Conservation (phyloP, 352 stramenopile species). For the Elongisporangium undulatum region DNA sequence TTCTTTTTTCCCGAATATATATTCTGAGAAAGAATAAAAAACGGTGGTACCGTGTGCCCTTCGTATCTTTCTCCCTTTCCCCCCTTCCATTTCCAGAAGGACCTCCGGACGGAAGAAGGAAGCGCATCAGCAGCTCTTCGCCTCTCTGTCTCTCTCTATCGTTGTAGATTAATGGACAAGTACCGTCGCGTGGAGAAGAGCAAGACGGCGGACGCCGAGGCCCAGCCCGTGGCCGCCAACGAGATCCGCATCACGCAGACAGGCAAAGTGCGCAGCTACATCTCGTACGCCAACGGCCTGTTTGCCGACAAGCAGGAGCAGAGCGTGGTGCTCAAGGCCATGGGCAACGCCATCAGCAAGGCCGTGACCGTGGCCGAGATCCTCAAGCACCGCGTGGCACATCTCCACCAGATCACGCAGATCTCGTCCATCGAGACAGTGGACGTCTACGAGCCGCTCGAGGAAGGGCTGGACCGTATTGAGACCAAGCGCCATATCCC, state of each 20-base stretch:
- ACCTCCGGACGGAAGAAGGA: not conserved
- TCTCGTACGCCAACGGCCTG: conserved; percentile 73
- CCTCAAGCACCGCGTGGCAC: conserved; percentile 68
- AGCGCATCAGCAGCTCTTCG: not conserved
- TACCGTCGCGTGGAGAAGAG: conserved; percentile 75
- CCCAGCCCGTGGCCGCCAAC: conserved; percentile 40
- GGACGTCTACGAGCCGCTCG: conserved; percentile 81
- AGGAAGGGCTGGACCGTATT: conserved; percentile 80
- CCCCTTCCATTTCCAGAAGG: not conserved
- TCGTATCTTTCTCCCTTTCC: not conserved
- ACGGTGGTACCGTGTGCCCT: not conserved
- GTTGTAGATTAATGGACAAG: conserved; percentile 58
- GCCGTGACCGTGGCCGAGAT: conserved; percentile 82
- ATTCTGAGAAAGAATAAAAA: not conserved
- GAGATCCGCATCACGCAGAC: conserved; percentile 85
- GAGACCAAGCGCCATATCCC: conserved; percentile 70
- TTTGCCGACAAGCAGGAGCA: conserved; percentile 64
- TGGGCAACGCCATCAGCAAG: conserved; percentile 84
- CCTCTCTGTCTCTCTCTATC: conserved; percentile 3
- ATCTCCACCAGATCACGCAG: conserved; percentile 73
- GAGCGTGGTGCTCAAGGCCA: conserved; percentile 67
- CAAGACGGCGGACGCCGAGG: conserved; percentile 34
- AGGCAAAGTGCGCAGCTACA: conserved; percentile 78
- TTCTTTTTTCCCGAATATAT: not conserved
- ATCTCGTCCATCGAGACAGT: conserved; percentile 78